phyloP scores from a whole-genome alignment of 768 basidiomycete genomes.

The Tulasnella sp. region DNA sequence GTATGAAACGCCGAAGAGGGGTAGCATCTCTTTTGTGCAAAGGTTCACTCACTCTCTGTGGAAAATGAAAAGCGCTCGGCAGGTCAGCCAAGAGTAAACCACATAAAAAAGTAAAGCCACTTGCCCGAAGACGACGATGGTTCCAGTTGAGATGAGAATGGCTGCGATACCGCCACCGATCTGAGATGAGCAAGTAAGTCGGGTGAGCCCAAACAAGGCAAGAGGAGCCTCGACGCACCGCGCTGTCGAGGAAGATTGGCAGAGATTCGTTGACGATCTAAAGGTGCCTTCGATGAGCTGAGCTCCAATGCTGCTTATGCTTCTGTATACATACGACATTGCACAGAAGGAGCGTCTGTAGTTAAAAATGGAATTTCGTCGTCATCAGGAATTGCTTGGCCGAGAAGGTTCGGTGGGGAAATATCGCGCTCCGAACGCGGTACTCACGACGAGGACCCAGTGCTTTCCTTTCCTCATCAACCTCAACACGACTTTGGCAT shows the following conservation, averaged over 20 bases:
- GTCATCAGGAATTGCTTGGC: not conserved
- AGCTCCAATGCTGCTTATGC: not conserved
- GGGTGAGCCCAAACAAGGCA: not conserved
- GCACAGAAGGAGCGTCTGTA: constrained; percentile 71
- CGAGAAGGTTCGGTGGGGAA: not conserved
- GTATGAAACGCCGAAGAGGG: not conserved
- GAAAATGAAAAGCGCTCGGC: constrained; percentile 26
- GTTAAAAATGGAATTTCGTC: not conserved
- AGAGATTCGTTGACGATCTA: constrained; percentile 24
- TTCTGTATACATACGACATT: constrained; percentile 50
- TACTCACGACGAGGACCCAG: constrained; percentile 84
- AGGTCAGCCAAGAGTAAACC: not conserved
- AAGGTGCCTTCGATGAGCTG: not conserved
- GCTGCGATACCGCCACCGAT: constrained; percentile 24
- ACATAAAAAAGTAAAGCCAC: constrained; percentile 24
- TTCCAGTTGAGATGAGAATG: constrained; percentile 23
- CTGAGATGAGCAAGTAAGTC: constrained; percentile 14
- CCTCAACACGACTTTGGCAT: constrained; percentile 56
- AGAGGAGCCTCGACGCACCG: not conserved
- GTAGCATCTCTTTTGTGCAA: no score
- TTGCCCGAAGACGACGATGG: constrained; percentile 73
- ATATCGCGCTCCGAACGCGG: not conserved
- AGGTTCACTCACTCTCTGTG: constrained; percentile 34
- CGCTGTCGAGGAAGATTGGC: constrained; percentile 22
- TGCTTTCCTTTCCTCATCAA: constrained; percentile 62